Evolutionary conservation across 1,284 basidiomycete species (phyloP), one percentile per base, ranked within the genome.

Genomic region (Melanopsichium pennsylvanicum): DNA sequence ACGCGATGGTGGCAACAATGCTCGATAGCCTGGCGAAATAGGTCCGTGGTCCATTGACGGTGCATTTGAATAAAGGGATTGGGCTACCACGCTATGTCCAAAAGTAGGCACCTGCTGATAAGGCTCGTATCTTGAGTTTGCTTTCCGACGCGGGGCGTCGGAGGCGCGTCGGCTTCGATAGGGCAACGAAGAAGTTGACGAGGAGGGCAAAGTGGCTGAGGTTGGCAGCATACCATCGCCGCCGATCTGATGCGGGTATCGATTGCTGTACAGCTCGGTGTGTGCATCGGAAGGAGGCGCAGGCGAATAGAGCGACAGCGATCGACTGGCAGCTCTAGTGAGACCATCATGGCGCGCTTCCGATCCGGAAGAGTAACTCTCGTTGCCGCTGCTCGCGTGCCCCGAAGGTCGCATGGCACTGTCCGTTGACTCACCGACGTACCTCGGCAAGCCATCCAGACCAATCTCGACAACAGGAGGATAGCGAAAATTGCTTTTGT

Each of bases 401-500:
- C 59, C 59, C 4, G 63, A 44, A 0, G 56, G 19, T 9, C 63
- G 52, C 46, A 48, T 46, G 5, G 52, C 35, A 15, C 54, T 54
- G 34, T 69, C 64, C 25, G 94, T 68, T 5, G 64, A 43, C 22
- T 68, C 66, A 25, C 46, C 60, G 13, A 63, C 51, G 36, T 69
- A 96, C 19, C 90, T 86, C 22, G 88, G 88, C 7, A 89, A 74
- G 50, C 92, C 92, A 79, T 95, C 92, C 1, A 86, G 84, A 29
- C 90, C 92, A 31, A 90, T 83, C 77, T 93, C 91, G 33, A 92
- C 89, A 81, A 91, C 89, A 22, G 92, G 92, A 3, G 93, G 91
- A 78, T 91, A 91, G 25, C 92, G 86, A 77, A 95, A 95, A 76
- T 93, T 91, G 2, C 89, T 90, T 81, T 91, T 91, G 81, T 93